Conservation (phyloP, 2,329 filamentous ascomycete species). For the Cadophora gregata region DNA sequence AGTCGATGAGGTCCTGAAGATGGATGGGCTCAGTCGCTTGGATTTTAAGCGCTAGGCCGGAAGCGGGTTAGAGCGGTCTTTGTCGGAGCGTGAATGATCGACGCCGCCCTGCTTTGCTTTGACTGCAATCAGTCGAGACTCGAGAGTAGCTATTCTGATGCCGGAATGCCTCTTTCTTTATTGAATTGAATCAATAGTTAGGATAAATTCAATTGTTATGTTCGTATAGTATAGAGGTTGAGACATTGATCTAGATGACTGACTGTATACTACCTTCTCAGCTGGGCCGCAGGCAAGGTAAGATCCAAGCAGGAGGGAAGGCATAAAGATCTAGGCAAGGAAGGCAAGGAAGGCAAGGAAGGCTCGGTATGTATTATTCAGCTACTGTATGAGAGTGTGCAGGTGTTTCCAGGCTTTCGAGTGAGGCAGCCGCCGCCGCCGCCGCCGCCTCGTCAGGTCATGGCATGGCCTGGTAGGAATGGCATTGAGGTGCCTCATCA, state of each 20-base stretch:
- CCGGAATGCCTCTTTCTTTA: neutral
- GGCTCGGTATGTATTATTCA: neutral
- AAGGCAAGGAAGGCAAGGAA: too few relatives aligned
- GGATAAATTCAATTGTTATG: neutral
- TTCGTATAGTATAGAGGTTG: neutral
- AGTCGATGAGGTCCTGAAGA: neutral
- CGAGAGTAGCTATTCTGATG: neutral
- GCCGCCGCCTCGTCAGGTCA: neutral
- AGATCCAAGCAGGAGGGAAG: neutral
- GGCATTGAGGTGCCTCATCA: neutral
- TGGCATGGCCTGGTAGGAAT: too few relatives aligned
- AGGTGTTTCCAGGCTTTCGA: neutral
- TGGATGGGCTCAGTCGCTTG: constrained; percentile 1
- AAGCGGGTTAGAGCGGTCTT: neutral
- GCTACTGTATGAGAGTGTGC: neutral
- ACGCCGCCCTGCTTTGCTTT: neutral
- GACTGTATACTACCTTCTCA: neutral
- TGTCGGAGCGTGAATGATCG: constrained; percentile 3
- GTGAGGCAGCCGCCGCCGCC: neutral
- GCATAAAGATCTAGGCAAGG: neutral
- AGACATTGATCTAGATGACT: neutral
- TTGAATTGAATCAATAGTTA: neutral
- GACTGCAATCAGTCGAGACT: neutral
- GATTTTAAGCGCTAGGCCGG: neutral
- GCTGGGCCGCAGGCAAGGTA: neutral